Conservation (phyloP, 139 green algal species). For the Chlorella sp. region DNA sequence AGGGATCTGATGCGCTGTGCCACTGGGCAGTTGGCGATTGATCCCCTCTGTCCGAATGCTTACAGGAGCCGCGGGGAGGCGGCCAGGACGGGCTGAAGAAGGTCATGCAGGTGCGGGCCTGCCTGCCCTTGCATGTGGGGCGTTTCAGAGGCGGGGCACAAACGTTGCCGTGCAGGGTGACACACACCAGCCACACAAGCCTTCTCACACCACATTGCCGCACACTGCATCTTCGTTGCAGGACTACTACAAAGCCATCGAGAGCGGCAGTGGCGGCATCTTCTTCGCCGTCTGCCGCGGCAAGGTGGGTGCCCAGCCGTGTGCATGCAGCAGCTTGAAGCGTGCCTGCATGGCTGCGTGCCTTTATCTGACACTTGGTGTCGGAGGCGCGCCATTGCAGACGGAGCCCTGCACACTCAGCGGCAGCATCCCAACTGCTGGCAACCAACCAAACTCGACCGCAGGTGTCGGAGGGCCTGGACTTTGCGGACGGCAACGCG, state of each 20-base stretch:
- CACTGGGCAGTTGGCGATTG: no score
- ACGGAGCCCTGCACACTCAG: background rate
- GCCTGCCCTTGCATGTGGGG: no score
- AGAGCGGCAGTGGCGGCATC: constrained; percentile 67
- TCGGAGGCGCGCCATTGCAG: background rate
- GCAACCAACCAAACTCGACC: no score
- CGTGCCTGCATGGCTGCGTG: background rate
- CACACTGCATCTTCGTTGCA: no score
- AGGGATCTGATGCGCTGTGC: no score
- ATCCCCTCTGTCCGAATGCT: background rate
- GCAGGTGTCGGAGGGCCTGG: constrained; percentile 94
- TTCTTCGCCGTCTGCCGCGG: constrained; percentile 94
- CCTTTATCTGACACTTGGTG: background rate
- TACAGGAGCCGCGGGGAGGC: constrained; percentile 70
- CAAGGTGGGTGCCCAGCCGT: constrained; percentile 74
- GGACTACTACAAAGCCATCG: constrained; percentile 77
- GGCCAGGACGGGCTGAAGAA: constrained; percentile 72
- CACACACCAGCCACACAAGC: no score
- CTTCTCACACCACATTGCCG: no score
- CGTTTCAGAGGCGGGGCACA: no score
- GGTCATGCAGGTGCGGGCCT: constrained; percentile 57
- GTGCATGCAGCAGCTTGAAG: background rate
- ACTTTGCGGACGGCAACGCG: constrained; percentile 93
- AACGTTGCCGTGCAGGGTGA: no score
- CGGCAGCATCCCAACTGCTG: no score